phyloP scores from a whole-genome alignment of 805 yeast species.

The Zygosaccharomyces rouxii region DNA sequence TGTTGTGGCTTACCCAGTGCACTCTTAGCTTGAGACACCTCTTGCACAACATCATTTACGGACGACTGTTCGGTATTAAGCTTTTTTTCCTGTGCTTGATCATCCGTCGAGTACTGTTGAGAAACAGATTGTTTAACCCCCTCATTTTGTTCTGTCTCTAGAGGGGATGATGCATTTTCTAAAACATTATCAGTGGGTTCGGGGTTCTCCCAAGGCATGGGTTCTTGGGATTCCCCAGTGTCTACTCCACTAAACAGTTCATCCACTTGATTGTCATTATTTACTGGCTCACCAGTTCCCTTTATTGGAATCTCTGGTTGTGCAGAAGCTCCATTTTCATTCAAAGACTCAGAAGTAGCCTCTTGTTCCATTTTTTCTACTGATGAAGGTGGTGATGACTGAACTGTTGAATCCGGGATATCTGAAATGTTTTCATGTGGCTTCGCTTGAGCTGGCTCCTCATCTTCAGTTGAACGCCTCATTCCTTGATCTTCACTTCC shows the following conservation, averaged over 20 bases:
- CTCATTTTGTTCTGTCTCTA: not conserved
- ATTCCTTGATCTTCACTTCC: not conserved
- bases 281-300: not conserved
- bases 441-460: not conserved
- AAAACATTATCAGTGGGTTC: not conserved
- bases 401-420: not conserved
- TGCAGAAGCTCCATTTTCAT: not conserved
- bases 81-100: no score
- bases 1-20: no score
- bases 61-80: no score
- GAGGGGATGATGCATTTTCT: not conserved
- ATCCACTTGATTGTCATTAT: not conserved
- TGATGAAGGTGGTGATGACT: no score
- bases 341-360: not conserved
- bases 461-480: not conserved
- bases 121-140: not conserved
- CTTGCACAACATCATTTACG: no score
- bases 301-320: not conserved
- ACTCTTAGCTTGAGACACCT: no score
- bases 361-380: not conserved
- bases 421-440: not conserved
- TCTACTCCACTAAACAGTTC: not conserved
- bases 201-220: constrained; percentile 19
- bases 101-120: no score
- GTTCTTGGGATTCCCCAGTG: constrained; percentile 7